Evolutionary conservation across 2,329 filamentous ascomycete genomes (phyloP).

Genomic region (Paracorniculantispora psalliotae): DNA sequence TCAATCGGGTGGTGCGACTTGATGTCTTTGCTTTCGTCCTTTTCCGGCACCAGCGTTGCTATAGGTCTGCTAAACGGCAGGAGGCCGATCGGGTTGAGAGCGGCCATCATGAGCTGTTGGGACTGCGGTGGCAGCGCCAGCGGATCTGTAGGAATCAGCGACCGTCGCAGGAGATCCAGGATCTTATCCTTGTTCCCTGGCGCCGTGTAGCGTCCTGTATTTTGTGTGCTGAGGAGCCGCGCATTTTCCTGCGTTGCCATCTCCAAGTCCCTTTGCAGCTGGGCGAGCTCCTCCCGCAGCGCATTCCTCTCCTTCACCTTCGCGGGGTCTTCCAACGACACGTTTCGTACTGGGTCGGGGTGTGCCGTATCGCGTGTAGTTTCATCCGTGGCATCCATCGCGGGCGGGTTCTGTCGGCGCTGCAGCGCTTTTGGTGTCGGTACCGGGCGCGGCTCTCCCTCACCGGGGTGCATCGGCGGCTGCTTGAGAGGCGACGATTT

Average conservation of each 20-base stretch:
- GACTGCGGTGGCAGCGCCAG: constrained; percentile 25
- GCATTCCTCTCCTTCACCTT: constrained; percentile 50
- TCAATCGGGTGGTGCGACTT: constrained; percentile 60
- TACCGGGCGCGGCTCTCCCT: neutral
- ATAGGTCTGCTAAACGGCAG: constrained; percentile 44
- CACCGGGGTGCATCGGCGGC: constrained; percentile 25
- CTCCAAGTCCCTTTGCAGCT: constrained; percentile 54
- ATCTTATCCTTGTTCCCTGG: constrained; percentile 33
- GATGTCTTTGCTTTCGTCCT: constrained; percentile 33
- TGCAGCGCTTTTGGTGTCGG: constrained; percentile 7
- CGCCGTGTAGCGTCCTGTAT: constrained; percentile 33
- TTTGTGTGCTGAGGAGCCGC: constrained; percentile 40
- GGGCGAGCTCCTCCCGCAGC: constrained; percentile 50
- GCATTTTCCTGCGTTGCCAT: constrained; percentile 55
- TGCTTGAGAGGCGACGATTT: constrained; percentile 49
- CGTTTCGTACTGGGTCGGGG: constrained; percentile 36
- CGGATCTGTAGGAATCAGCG: constrained; percentile 34
- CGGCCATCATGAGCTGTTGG: constrained; percentile 42
- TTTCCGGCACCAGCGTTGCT: constrained; percentile 22
- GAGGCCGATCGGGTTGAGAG: constrained; percentile 46
- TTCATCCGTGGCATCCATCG: neutral
- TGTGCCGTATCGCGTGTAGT: neutral
- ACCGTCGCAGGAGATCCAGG: constrained; percentile 33
- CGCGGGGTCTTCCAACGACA: constrained; percentile 37
- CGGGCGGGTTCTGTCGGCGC: constrained; percentile 3